Percentiles rank a stretch among this genome's conserved stretches.
Evolutionary conservation across 1,139 yeast species (phyloP).

Genomic region (Casaregolazyma suthepensis): DNA sequence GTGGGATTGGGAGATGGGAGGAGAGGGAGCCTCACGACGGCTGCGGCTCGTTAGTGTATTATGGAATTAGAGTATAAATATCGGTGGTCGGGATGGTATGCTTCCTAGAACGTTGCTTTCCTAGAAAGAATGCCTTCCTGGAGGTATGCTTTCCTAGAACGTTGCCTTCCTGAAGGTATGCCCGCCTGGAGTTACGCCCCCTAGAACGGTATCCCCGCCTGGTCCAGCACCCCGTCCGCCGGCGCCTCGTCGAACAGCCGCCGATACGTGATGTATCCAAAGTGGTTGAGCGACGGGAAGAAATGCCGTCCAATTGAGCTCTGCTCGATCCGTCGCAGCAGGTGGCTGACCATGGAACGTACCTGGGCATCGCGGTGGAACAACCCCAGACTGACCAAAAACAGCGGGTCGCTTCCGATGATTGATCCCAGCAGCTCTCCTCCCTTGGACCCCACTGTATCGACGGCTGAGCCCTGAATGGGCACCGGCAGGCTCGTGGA

Average conservation of each 20-base stretch:
- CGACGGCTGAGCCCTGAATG: slow-evolving; percentile 1
- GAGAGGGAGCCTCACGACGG: too few relatives aligned
- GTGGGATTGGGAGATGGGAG: too few relatives aligned
- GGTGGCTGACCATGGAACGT: slow-evolving; percentile 25
- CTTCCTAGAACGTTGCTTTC: too few relatives aligned
- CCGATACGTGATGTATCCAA: slow-evolving; percentile 28
- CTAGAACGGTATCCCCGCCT: slow-evolving; percentile 15
- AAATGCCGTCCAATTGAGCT: slow-evolving; percentile 31
- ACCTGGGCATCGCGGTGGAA: slow-evolving; percentile 31
- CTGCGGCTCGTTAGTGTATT: too few relatives aligned
- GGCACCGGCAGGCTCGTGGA: slow-evolving; percentile 5
- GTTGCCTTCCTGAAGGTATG: too few relatives aligned
- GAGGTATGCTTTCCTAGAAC: too few relatives aligned
- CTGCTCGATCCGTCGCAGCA: slow-evolving; percentile 28
- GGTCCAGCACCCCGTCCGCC: slow-evolving; percentile 7
- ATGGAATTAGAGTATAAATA: too few relatives aligned
- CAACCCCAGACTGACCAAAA: slow-evolving; percentile 31
- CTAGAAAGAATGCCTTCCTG: too few relatives aligned
- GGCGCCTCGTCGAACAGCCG: slow-evolving; percentile 18
- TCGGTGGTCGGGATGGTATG: too few relatives aligned
- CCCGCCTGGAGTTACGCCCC: too few relatives aligned
- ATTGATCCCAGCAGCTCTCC: slow-evolving; percentile 1
- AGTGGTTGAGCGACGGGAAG: slow-evolving; percentile 24
- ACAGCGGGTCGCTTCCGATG: slow-evolving; percentile 15
- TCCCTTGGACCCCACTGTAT: background rate